These are phyloP conservation scores for Fraxinus angustifolia DNA, from an alignment of 305 asterid species.

Conservation along the genomic window DNA sequence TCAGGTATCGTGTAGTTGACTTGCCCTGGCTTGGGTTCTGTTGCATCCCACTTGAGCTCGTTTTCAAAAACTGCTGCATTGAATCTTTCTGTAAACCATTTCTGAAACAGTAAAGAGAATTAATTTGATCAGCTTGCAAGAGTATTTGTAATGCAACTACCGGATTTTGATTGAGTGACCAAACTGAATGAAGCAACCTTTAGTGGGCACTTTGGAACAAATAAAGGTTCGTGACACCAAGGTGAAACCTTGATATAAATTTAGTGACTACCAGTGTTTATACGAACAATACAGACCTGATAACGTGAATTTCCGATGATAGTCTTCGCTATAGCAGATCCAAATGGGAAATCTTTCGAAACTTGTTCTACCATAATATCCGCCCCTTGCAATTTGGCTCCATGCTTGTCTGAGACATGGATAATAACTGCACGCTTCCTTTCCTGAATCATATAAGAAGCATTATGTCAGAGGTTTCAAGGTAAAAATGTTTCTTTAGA, in stretches of 20 bases:
- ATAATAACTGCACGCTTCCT: slow-evolving; percentile 62
- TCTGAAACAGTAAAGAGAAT: slow-evolving; percentile 27
- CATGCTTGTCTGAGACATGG: slow-evolving; percentile 54
- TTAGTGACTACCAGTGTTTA: not conserved
- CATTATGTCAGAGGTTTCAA: not conserved
- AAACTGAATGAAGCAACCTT: not conserved
- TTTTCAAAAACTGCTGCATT: slow-evolving; percentile 82
- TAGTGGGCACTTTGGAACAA: not conserved
- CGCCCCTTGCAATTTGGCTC: slow-evolving; percentile 45
- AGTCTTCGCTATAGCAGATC: slow-evolving; percentile 67
- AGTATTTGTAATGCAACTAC: not conserved
- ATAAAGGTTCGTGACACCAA: not conserved
- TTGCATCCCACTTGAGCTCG: slow-evolving; percentile 78
- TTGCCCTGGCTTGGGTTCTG: slow-evolving; percentile 49
- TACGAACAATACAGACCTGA: slow-evolving; percentile 38
- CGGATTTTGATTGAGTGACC: not conserved
- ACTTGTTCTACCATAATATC: slow-evolving; percentile 46
- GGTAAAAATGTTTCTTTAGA: not conserved
- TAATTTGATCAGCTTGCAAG: not conserved
- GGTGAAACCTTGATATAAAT: not conserved
- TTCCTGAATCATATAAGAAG: slow-evolving; percentile 33
- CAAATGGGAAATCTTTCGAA: slow-evolving; percentile 72
- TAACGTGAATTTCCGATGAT: slow-evolving; percentile 50
- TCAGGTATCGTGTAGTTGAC: slow-evolving; percentile 64
- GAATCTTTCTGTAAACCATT: slow-evolving; percentile 65